phyloP scores from a whole-genome alignment of 2,329 filamentous ascomycete genomes.

The Epichloe festucae region DNA sequence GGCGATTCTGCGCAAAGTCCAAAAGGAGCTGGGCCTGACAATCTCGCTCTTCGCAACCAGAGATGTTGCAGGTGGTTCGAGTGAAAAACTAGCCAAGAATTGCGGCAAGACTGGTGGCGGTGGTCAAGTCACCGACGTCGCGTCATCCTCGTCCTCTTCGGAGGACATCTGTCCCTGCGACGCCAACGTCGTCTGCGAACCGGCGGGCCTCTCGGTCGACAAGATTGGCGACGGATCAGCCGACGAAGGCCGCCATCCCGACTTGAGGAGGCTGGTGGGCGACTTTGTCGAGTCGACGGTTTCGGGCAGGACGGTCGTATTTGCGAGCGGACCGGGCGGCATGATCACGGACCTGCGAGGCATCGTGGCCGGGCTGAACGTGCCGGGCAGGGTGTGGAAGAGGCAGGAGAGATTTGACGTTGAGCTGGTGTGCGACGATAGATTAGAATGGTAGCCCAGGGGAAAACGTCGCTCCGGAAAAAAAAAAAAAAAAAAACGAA shows the following conservation, averaged over 20 bases:
- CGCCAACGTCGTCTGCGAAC: background rate
- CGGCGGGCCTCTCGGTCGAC: conserved; percentile 14
- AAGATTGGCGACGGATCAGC: conserved; percentile 16
- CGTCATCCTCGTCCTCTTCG: conserved; percentile 12
- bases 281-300: conserved; percentile 35
- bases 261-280: conserved; percentile 32
- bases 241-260: conserved; percentile 26
- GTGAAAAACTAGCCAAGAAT: conserved; percentile 10
- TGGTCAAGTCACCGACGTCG: conserved; percentile 9
- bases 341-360: conserved; percentile 46
- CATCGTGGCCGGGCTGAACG: conserved; percentile 41
- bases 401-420: conserved; percentile 45
- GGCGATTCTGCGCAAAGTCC: conserved; percentile 27
- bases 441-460: conserved; percentile 34
- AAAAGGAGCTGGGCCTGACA: conserved; percentile 28
- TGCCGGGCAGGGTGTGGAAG: conserved; percentile 40
- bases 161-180: conserved; percentile 15
- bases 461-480: too few relatives aligned
- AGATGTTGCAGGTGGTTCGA: conserved; percentile 18
- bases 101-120: background rate
- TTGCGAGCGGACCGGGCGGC: conserved; percentile 45
- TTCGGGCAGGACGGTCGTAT: conserved; percentile 38
- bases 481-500: too few relatives aligned
- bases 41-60: conserved; percentile 49
- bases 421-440: conserved; percentile 44